These are phyloP conservation scores for Ensete glaucum DNA, from an alignment of 176 grass and related monocot genomes.

Conservation along the genomic window DNA sequence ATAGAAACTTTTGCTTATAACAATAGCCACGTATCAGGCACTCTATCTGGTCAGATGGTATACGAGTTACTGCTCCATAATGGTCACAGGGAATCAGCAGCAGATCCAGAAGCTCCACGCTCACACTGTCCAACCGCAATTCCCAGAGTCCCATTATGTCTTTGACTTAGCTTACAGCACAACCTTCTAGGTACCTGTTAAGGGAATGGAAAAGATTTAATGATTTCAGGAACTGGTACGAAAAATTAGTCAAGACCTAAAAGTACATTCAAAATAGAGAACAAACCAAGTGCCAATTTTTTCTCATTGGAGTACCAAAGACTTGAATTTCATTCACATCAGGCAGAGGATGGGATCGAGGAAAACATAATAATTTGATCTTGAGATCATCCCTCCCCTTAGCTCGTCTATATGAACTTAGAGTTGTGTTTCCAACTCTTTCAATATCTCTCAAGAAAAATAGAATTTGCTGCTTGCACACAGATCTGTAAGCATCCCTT, in stretches of 20 bases:
- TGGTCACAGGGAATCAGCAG: slow-evolving; percentile 70
- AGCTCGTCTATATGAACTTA: slow-evolving; percentile 57
- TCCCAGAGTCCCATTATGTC: slow-evolving; percentile 52
- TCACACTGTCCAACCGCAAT: slow-evolving; percentile 76
- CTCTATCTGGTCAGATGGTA: slow-evolving; percentile 27
- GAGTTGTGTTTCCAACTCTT: slow-evolving; percentile 60
- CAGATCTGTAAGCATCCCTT: slow-evolving; percentile 62
- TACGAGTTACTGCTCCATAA: slow-evolving; percentile 27
- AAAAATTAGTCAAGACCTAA: not conserved
- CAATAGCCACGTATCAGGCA: not conserved
- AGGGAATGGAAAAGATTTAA: slow-evolving; percentile 17
- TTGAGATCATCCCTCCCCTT: slow-evolving; percentile 59
- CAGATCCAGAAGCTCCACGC: slow-evolving; percentile 59
- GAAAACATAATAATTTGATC: slow-evolving; percentile 88
- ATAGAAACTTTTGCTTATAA: not conserved
- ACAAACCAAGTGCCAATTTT: slow-evolving; percentile 92
- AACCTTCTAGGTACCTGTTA: slow-evolving; percentile 81
- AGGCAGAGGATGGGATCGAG: slow-evolving; percentile 53
- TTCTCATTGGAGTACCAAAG: slow-evolving; percentile 60
- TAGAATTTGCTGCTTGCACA: slow-evolving; percentile 78
- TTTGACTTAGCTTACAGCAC: slow-evolving; percentile 53
- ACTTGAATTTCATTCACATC: slow-evolving; percentile 71
- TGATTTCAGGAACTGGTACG: not conserved
- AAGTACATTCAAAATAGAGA: slow-evolving; percentile 9
- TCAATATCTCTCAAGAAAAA: slow-evolving; percentile 83